A percentile compares a stretch with the other conserved stretches of the same genome.
phyloP scores from a whole-genome alignment of 805 yeast species.

The Nakazawaea anatomiae region DNA sequence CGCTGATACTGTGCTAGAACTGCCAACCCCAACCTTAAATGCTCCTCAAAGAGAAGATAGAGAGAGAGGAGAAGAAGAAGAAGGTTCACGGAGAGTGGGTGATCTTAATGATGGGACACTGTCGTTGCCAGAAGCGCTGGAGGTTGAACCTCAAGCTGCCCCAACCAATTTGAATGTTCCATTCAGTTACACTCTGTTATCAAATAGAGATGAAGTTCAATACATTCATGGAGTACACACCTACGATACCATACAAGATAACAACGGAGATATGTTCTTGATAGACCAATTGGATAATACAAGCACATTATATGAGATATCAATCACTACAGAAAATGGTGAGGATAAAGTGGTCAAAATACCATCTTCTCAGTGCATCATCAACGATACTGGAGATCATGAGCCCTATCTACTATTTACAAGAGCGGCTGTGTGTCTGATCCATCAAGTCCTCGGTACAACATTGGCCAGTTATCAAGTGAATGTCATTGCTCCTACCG shows the following conservation, averaged over 20 bases:
- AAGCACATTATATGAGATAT: background rate
- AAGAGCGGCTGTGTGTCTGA: background rate
- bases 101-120: no score
- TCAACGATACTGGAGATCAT: slow-evolving; percentile 10
- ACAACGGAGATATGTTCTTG: background rate
- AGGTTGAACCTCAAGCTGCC: no score
- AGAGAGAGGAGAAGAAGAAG: no score
- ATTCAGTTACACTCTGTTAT: no score
- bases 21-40: background rate
- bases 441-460: background rate
- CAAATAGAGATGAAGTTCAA: no score
- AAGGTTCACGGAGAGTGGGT: no score
- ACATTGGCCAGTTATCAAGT: background rate
- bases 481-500: slow-evolving; percentile 1
- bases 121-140: no score
- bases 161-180: no score
- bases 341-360: background rate
- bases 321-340: background rate
- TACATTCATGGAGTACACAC: background rate
- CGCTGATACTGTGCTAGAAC: background rate
- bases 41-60: no score
- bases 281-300: slow-evolving; percentile 2
- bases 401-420: slow-evolving; percentile 4
- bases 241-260: background rate
- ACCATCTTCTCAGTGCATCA: slow-evolving; percentile 5